Evolutionary conservation across 2,329 filamentous ascomycete genomes (phyloP), one percentile per base, ranked within the genome.

Genomic region (Pseudogymnoascus sp.): DNA sequence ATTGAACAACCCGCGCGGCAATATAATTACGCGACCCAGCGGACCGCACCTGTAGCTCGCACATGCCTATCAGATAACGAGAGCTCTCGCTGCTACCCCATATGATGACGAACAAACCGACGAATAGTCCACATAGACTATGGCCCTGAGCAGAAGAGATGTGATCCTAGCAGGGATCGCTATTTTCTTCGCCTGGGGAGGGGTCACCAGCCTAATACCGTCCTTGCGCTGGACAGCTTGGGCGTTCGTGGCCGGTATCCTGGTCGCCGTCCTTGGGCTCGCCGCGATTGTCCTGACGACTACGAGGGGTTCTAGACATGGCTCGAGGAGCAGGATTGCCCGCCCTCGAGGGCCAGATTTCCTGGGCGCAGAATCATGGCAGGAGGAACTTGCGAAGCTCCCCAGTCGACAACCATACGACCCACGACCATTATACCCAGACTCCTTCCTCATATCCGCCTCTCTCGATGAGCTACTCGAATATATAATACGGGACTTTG

Each of bases 181-280:
- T 74, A 82, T 80, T 74, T 90, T 96, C 75, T 79, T 97, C 73
- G 87, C 90, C 73, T 97, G 93, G 93, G 89, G 90, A 65, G 87
- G 92, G 74, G 82, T 88, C 64, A 87, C 90, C 68, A 87, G 89
- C 77, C 95, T 89, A 87, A 80, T 92, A 69, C 92, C 93, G 31
- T 78, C 86, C 64, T 79, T 97, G 67, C 90, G 91, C 74, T 96
- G 89, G 82, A 81, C 90, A 42, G 90, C 89, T 69, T 89, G 96
- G 75, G 90, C 92, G 69, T 91, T 97, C 73, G 78, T 88, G 67
- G 76, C 83, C 67, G 93, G 94, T 67, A 77, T 82, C 66, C 68
- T 87, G 65, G 77, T 86, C 58, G 71, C 80, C 2, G 67, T 82
- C 59, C 73, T 82, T 48, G 78, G 79, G 62, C 70, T 88, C 62